Evolutionary conservation across 768 basidiomycete genomes (phyloP).

Genomic region (Boletellus emodensis): DNA sequence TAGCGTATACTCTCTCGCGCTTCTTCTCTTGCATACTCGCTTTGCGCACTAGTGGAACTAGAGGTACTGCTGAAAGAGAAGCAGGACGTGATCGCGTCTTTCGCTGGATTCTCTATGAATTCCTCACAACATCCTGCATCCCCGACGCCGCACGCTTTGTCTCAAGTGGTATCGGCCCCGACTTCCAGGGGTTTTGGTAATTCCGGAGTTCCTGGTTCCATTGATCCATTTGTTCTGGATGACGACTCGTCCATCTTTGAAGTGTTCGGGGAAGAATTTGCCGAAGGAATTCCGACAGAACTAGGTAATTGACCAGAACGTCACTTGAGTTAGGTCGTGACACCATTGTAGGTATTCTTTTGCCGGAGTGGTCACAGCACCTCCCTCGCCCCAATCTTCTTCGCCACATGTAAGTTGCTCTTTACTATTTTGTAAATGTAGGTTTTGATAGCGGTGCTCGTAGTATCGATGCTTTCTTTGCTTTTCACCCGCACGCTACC

Average conservation of each 20-base stretch:
- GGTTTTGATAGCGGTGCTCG: background rate
- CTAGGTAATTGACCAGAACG: conserved; percentile 2
- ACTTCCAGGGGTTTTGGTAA: background rate
- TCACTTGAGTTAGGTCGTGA: background rate
- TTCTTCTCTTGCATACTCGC: background rate
- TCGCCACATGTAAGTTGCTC: conserved; percentile 55
- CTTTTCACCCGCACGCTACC: conserved; percentile 68
- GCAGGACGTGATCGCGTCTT: conserved; percentile 27
- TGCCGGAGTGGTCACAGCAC: conserved; percentile 50
- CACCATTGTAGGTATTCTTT: conserved; percentile 20
- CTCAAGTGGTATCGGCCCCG: background rate
- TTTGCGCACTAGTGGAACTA: conserved; percentile 53
- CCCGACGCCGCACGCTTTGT: background rate
- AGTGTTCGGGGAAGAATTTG: background rate
- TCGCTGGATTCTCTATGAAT: conserved; percentile 1
- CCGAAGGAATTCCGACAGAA: background rate
- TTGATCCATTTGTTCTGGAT: background rate
- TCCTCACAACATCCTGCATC: background rate
- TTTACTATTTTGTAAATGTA: background rate
- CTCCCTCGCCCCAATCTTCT: conserved; percentile 62
- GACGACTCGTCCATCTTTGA: background rate
- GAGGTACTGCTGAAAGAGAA: conserved; percentile 63
- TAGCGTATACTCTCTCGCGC: background rate
- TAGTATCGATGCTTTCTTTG: conserved; percentile 78
- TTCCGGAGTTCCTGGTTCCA: background rate